Conservation (phyloP, 345 rosid species). For the Erodium maritimum region DNA sequence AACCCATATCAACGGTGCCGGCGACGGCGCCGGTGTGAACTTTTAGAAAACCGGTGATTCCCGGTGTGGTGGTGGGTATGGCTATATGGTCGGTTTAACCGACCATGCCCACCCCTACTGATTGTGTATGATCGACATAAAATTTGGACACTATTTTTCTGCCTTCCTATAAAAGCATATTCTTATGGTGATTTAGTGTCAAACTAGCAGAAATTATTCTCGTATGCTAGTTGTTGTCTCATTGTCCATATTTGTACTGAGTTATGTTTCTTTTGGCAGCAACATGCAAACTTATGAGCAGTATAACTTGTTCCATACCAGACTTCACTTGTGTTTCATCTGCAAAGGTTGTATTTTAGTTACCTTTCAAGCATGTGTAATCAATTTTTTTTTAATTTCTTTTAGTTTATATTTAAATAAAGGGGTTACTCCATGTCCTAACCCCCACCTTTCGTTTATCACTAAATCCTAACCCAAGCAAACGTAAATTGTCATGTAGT, state of each 20-base stretch:
- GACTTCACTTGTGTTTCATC: conserved; percentile 82
- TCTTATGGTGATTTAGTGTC: neutral
- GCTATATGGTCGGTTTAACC: too few species aligned
- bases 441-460: too few species aligned
- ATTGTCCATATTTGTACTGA: conserved; percentile 8
- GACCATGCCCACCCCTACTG: too few species aligned
- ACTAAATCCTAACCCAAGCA: too few species aligned
- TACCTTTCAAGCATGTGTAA: neutral
- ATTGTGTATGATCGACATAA: too few species aligned
- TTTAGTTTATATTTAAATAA: neutral
- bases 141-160: too few species aligned
- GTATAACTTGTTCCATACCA: conserved; percentile 66
- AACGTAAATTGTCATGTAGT: too few species aligned
- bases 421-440: too few species aligned
- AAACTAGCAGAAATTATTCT: neutral
- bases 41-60: too few species aligned
- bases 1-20: too few species aligned
- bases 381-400: neutral
- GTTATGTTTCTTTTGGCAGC: conserved; percentile 32
- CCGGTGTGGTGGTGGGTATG: too few species aligned
- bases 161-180: neutral
- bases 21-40: too few species aligned
- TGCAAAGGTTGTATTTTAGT: conserved; percentile 56
- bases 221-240: neutral
- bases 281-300: conserved; percentile 77